phyloP scores from a whole-genome alignment of 164 flowering plant species.

The Stephania yunnanensis region DNA sequence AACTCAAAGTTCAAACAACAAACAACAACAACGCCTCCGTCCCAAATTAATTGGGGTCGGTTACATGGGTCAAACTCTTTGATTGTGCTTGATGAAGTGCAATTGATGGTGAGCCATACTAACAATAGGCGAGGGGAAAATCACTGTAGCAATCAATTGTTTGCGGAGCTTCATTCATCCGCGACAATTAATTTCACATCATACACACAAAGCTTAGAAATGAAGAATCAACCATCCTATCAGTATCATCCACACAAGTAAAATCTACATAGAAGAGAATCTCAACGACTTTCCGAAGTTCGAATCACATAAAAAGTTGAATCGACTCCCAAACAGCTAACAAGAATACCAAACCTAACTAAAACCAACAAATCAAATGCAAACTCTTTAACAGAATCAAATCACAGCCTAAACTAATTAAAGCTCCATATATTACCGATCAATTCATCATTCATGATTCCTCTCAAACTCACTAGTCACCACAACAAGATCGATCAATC shows the following conservation, averaged over 20 bases:
- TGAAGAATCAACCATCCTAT: too few relatives aligned
- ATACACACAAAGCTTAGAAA: too few relatives aligned
- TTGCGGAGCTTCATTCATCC: background rate
- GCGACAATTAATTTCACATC: background rate
- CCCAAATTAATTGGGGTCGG: too few relatives aligned
- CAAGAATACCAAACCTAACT: background rate
- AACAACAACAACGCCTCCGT: too few relatives aligned
- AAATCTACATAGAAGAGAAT: background rate
- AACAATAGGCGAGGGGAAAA: background rate
- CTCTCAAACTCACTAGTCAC: background rate
- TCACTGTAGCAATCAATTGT: background rate
- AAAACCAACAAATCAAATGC: background rate
- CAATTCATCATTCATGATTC: too few relatives aligned
- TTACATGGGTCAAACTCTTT: too few relatives aligned
- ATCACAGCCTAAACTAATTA: background rate
- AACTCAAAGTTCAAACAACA: too few relatives aligned
- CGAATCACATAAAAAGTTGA: background rate
- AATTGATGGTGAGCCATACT: background rate
- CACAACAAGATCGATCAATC: background rate
- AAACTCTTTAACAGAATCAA: background rate
- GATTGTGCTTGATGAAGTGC: background rate
- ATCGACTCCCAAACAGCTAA: too few relatives aligned
- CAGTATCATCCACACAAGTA: background rate
- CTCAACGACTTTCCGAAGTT: background rate
- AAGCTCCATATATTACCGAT: too few relatives aligned